Percentiles rank a stretch among this genome's conserved stretches.
These are phyloP conservation scores for Xerophyta viscosa DNA, from an alignment of 106 monocot species.

Conservation along the genomic window DNA sequence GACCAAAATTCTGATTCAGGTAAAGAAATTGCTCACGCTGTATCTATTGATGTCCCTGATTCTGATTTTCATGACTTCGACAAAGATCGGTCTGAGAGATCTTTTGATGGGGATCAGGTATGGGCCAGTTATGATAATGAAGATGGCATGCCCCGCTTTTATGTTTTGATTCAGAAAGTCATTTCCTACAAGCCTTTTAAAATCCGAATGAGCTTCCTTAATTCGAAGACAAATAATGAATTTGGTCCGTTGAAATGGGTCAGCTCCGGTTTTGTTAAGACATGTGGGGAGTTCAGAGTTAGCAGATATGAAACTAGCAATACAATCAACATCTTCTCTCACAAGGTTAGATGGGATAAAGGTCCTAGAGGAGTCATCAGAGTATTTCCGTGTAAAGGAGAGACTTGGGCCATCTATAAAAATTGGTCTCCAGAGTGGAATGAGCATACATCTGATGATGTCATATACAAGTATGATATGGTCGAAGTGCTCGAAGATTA, in stretches of 20 bases:
- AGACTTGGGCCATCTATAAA: constrained; percentile 53
- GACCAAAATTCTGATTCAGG: constrained; percentile 10
- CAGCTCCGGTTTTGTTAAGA: constrained; percentile 47
- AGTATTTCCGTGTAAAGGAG: constrained; percentile 41
- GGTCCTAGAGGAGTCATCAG: constrained; percentile 31
- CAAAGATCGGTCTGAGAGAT: constrained; percentile 41
- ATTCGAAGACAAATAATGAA: constrained; percentile 42
- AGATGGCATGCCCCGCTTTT: constrained; percentile 69
- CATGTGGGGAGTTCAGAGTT: constrained; percentile 50
- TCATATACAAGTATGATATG: constrained; percentile 63
- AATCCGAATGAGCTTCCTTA: constrained; percentile 42
- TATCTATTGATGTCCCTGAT: constrained; percentile 59
- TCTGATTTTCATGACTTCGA: constrained; percentile 73
- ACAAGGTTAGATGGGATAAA: constrained; percentile 48
- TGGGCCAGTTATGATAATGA: constrained; percentile 72
- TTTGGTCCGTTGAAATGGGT: constrained; percentile 55
- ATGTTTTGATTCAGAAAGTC: constrained; percentile 61
- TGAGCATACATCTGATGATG: constrained; percentile 42
- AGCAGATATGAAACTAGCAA: constrained; percentile 34
- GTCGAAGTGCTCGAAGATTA: constrained; percentile 54
- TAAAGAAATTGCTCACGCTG: constrained; percentile 7
- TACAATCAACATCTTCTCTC: constrained; percentile 48
- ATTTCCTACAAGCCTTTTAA: constrained; percentile 51
- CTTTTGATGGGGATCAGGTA: constrained; percentile 40
- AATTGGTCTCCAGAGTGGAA: constrained; percentile 58